These are phyloP conservation scores for Mycena galopus DNA, from an alignment of 768 basidiomycete genomes.

Conservation along the genomic window DNA sequence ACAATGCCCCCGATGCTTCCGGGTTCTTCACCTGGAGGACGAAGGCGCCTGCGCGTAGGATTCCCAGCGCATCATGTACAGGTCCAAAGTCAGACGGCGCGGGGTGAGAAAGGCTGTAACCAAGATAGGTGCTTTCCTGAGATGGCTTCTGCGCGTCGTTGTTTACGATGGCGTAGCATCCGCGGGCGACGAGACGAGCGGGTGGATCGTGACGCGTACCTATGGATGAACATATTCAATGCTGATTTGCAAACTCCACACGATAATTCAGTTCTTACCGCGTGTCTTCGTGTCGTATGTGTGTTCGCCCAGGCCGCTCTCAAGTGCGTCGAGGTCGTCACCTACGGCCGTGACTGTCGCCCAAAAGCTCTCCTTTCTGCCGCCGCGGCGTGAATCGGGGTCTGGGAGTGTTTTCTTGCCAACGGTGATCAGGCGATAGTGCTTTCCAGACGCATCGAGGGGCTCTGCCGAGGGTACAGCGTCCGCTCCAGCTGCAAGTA, in stretches of 20 bases:
- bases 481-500: conserved; percentile 60
- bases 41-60: conserved; percentile 66
- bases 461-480: conserved; percentile 59
- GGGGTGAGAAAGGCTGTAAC: conserved; percentile 70
- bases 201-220: conserved; percentile 66
- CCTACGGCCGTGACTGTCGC: conserved; percentile 64
- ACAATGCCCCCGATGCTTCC: conserved; percentile 54
- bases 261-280: conserved; percentile 47
- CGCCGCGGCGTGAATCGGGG: conserved; percentile 47
- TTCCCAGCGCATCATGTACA: conserved; percentile 69
- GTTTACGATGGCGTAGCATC: conserved; percentile 72
- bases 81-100: conserved; percentile 58
- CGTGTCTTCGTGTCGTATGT: conserved; percentile 74
- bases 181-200: conserved; percentile 67
- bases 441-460: conserved; percentile 52
- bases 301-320: conserved; percentile 62
- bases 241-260: background rate
- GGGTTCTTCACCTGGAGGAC: conserved; percentile 75
- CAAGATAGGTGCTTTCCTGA: conserved; percentile 65
- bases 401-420: conserved; percentile 73
- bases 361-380: conserved; percentile 67
- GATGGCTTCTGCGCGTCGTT: conserved; percentile 59
- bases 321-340: conserved; percentile 61
- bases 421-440: conserved; percentile 63
- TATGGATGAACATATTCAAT: background rate